Percentiles rank a stretch among this genome's conserved stretches.
phyloP scores from a whole-genome alignment of 2,329 filamentous ascomycete species.

The Blastomyces emzantsi region DNA sequence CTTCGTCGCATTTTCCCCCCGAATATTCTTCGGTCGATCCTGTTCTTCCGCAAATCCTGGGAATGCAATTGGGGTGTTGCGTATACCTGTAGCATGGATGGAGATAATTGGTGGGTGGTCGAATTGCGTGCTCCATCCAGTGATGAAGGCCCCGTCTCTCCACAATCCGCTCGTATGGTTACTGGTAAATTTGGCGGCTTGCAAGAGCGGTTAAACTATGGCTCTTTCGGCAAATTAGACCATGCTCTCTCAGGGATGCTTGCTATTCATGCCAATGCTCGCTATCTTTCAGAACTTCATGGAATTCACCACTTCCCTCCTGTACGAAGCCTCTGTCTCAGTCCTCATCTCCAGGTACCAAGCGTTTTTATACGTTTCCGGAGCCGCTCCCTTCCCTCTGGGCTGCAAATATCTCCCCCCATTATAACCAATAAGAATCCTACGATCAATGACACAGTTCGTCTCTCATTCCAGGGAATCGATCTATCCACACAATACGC shows the following conservation, averaged over 20 bases:
- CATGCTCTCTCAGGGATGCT: constrained; percentile 31
- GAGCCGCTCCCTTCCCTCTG: constrained; percentile 23
- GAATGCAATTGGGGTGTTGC: constrained; percentile 61
- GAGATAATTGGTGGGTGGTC: constrained; percentile 72
- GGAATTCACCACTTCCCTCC: constrained; percentile 19
- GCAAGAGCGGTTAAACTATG: constrained; percentile 19
- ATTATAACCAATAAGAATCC: constrained; percentile 21
- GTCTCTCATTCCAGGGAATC: constrained; percentile 32
- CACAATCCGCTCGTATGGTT: constrained; percentile 25
- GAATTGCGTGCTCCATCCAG: constrained; percentile 18
- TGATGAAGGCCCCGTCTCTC: constrained; percentile 12
- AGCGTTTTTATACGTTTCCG: constrained; percentile 30
- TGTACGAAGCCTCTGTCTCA: constrained; percentile 25
- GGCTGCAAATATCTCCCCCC: constrained; percentile 25
- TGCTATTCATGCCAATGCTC: constrained; percentile 29
- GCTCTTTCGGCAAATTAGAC: constrained; percentile 27
- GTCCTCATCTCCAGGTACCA: constrained; percentile 26
- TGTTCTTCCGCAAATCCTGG: constrained; percentile 64
- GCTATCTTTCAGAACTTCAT: constrained; percentile 9
- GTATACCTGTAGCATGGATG: constrained; percentile 59
- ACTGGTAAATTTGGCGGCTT: constrained; percentile 22
- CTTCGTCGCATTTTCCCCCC: constrained; percentile 54
- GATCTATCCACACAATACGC: constrained; percentile 26
- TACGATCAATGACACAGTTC: constrained; percentile 29
- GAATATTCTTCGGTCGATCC: constrained; percentile 54